Percentiles rank a stretch among this genome's conserved stretches.
Evolutionary conservation across 2,329 filamentous ascomycete species (phyloP).

Genomic region (Claviceps arundinis): DNA sequence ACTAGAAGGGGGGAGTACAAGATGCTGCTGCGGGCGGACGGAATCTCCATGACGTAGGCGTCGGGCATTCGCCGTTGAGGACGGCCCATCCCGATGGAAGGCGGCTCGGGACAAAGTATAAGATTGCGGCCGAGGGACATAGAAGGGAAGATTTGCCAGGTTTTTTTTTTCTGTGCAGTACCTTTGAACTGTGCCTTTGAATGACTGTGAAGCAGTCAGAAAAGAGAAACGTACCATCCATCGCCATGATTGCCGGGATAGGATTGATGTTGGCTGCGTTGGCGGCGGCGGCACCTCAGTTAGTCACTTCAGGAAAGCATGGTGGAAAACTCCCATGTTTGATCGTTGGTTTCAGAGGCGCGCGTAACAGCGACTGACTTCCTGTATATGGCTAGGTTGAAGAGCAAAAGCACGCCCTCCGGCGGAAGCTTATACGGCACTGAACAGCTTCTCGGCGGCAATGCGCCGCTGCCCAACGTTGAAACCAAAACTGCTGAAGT

Average conservation of each 20-base stretch:
- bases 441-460: slow-evolving; percentile 25
- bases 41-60: neutral
- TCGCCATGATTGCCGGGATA: slow-evolving; percentile 15
- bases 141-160: neutral
- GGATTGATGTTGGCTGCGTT: neutral
- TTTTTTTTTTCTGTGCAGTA: neutral
- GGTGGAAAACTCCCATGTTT: no score
- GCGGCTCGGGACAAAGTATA: neutral
- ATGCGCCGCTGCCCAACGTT: slow-evolving; percentile 22
- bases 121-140: neutral
- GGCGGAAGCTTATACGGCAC: slow-evolving; percentile 28
- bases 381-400: neutral
- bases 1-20: neutral
- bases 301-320: neutral
- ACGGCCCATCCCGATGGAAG: no score
- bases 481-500: slow-evolving; percentile 26
- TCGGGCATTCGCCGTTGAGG: neutral
- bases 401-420: slow-evolving; percentile 25
- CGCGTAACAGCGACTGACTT: neutral
- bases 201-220: no score
- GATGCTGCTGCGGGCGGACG: neutral
- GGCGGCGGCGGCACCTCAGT: slow-evolving; percentile 1
- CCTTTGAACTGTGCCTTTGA: neutral
- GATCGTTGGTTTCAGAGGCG: neutral
- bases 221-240: neutral